Evolutionary conservation across 495 filamentous ascomycete genomes (phyloP).

Genomic region (Aspergillus leporis): DNA sequence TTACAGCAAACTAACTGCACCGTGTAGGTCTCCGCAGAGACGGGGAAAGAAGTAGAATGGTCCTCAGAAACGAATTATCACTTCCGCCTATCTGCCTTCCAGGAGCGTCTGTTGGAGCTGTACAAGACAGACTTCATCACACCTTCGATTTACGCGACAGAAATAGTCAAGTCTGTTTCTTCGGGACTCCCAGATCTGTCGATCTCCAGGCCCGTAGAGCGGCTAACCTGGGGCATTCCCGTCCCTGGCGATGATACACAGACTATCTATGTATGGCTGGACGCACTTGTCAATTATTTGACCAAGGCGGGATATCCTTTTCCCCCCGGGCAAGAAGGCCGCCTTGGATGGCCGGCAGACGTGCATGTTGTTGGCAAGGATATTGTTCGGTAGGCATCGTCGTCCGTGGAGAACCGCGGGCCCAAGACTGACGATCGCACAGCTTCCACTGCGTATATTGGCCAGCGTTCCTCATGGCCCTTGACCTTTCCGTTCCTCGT

Average conservation of each 20-base stretch:
- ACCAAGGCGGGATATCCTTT: constrained; percentile 83
- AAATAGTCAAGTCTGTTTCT: constrained; percentile 67
- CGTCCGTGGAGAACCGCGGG: not conserved
- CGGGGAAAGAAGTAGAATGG: constrained; percentile 91
- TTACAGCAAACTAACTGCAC: constrained; percentile 18
- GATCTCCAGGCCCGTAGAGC: constrained; percentile 76
- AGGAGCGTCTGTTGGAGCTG: constrained; percentile 70
- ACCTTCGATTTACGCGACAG: constrained; percentile 63
- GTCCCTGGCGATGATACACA: constrained; percentile 83
- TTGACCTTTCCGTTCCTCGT: constrained; percentile 80
- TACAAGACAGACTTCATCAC: constrained; percentile 76
- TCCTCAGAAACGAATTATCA: constrained; percentile 93
- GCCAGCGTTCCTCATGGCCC: constrained; percentile 91
- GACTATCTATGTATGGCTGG: constrained; percentile 98
- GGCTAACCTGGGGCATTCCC: constrained; percentile 85
- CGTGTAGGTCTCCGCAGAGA: constrained; percentile 70
- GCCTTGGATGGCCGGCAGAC: constrained; percentile 83
- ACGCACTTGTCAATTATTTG: constrained; percentile 91
- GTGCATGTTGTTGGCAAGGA: constrained; percentile 94
- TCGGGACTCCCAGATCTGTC: constrained; percentile 81
- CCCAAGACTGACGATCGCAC: constrained; percentile 6
- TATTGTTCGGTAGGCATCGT: constrained; percentile 64
- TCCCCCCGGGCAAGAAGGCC: constrained; percentile 63
- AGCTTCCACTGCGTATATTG: constrained; percentile 96
- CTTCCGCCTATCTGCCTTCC: constrained; percentile 83